These are phyloP conservation scores for Corymbia citriodora DNA, from an alignment of 441 rosid genomes.

Conservation along the genomic window DNA sequence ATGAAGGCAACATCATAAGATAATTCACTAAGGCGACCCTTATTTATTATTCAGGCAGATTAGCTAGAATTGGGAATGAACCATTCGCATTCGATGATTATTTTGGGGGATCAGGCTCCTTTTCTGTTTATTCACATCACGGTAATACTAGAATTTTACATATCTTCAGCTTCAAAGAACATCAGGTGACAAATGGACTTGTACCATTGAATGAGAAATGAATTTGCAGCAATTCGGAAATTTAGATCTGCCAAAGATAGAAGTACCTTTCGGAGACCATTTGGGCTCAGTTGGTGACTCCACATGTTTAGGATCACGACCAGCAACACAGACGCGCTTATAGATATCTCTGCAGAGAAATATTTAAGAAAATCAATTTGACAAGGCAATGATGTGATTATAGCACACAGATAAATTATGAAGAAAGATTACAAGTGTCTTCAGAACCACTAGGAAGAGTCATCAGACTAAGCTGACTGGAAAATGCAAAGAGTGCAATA, in stretches of 20 bases:
- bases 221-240: neutral
- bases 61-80: neutral
- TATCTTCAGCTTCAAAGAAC: neutral
- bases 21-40: neutral
- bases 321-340: constrained; percentile 1
- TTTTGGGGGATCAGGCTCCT: neutral
- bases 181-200: neutral
- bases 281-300: constrained; percentile 4
- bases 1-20: neutral
- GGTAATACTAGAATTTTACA: neutral
- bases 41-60: neutral
- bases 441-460: neutral
- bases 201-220: neutral
- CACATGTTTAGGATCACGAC: neutral
- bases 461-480: neutral
- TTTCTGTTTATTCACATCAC: neutral
- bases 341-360: neutral
- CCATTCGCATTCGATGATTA: neutral
- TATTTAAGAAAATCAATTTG: neutral
- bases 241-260: neutral
- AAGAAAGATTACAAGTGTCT: neutral
- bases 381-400: neutral
- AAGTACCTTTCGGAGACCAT: constrained; percentile 1
- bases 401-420: neutral
- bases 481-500: neutral